Base-by-base conservation (phyloP, 176 grass and related monocot genomes). In the Cymbopogon citratus region DNA sequence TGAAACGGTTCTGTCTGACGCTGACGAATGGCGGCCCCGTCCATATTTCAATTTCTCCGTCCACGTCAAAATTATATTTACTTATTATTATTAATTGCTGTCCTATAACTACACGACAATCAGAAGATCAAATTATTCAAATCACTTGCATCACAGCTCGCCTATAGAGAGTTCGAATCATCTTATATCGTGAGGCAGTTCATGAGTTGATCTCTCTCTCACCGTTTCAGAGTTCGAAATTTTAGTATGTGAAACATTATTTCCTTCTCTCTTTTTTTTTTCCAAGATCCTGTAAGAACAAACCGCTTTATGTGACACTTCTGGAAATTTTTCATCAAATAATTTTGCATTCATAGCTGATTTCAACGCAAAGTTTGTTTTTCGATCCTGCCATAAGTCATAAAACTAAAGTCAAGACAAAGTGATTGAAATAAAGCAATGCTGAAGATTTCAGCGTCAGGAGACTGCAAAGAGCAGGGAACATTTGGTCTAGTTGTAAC, bases 401-500 rank as follows among this genome's bases (percentile, higher is more conserved):
- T 10, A 34, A n/a, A 54, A 54, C 18, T n/a, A 1, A 7, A 74
- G 9, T 6, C 11, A 5, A 49, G 19, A 56, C 7, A 54, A n/a
- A 61, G 57, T 10, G 24, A 12, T 11, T 61, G 57, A 12, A 40
- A 31, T 16, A 27, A 66, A 85, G 26, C 10, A 66, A 33, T 33
- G 19, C 41, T 68, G 24, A 71, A 56, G 46, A 21, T 65, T 81
- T 83, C 49, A 77, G 29, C 48, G 31, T 16, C 40, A 29, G 28
- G 52, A 78, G 38, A 49, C 15, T 15, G 25, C 38, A 27, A 38
- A 46, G 24, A 73, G 29, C 44, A 67, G 48, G 26, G 3, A 35
- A 80, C 80, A 66, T 83, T 57, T 29, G 24, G 48, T 66, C 79
- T 77, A 61, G 57, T 15, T 72, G 49, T 6, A 86, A 12, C 24